These are phyloP conservation scores for Zymoseptoria ardabiliae DNA, from an alignment of 2,329 filamentous ascomycete species.

Conservation along the genomic window DNA sequence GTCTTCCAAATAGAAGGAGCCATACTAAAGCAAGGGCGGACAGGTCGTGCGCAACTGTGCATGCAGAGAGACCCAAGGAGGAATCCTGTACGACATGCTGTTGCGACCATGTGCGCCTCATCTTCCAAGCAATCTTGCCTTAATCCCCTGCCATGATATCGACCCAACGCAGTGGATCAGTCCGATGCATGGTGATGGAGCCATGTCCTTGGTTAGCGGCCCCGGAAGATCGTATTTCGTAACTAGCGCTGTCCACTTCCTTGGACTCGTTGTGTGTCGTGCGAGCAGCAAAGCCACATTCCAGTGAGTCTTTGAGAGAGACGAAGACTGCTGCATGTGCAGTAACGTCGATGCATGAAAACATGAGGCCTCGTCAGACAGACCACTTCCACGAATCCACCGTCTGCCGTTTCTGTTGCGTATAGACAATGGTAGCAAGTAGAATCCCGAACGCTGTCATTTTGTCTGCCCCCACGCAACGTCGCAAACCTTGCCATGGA, in stretches of 20 bases:
- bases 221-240: constrained; percentile 15
- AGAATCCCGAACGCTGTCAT: no score
- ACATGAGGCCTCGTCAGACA: no score
- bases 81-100: background rate
- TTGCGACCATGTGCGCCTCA: background rate
- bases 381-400: no score
- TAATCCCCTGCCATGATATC: background rate
- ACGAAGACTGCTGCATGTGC: background rate
- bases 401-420: no score
- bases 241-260: constrained; percentile 7
- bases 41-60: background rate
- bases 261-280: constrained; percentile 2
- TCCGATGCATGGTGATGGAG: background rate
- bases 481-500: background rate
- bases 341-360: background rate
- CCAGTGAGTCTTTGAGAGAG: background rate
- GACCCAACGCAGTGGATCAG: background rate
- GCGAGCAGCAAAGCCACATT: background rate
- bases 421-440: no score
- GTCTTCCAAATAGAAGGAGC: background rate
- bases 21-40: background rate
- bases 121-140: background rate
- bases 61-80: background rate
- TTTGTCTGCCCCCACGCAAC: no score
- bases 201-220: background rate